Evolutionary conservation across 106 monocot genomes (phyloP).

Genomic region (Phalaenopsis equestris): DNA sequence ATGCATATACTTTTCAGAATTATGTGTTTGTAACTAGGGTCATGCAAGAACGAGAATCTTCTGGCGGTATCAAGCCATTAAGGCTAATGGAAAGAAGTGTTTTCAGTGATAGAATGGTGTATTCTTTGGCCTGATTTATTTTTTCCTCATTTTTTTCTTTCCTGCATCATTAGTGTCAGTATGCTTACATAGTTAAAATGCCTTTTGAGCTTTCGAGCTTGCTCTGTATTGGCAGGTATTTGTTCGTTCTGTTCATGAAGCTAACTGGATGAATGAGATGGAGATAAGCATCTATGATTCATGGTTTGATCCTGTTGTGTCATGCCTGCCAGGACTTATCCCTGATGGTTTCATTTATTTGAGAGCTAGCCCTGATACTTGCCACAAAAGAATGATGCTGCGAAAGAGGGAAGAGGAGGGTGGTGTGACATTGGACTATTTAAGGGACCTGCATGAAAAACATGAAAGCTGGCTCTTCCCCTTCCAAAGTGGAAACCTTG

Average conservation of each 20-base stretch:
- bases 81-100: slow-evolving; percentile 96
- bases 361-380: slow-evolving; percentile 96
- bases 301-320: slow-evolving; percentile 99
- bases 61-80: slow-evolving; percentile 78
- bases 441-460: slow-evolving; percentile 89
- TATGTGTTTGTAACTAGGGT: slow-evolving; percentile 97
- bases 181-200: not conserved
- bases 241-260: slow-evolving; percentile 96
- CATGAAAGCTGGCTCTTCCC: slow-evolving; percentile 98
- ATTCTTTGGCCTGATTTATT: not conserved
- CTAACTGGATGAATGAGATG: slow-evolving; percentile 99
- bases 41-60: slow-evolving; percentile 94
- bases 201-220: not conserved
- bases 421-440: slow-evolving; percentile 71
- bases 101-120: slow-evolving; percentile 96
- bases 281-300: slow-evolving; percentile 99
- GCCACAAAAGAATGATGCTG: slow-evolving; percentile 86
- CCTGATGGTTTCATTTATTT: slow-evolving; percentile 99
- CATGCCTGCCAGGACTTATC: slow-evolving; percentile 73
- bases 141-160: not conserved
- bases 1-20: slow-evolving; percentile 98
- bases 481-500: slow-evolving; percentile 59
- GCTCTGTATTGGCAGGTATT: slow-evolving; percentile 52
- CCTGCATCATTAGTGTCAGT: not conserved
- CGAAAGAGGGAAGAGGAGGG: slow-evolving; percentile 87